Base-by-base conservation (phyloP, 768 basidiomycete genomes). In the Tricholoma matsutake region DNA sequence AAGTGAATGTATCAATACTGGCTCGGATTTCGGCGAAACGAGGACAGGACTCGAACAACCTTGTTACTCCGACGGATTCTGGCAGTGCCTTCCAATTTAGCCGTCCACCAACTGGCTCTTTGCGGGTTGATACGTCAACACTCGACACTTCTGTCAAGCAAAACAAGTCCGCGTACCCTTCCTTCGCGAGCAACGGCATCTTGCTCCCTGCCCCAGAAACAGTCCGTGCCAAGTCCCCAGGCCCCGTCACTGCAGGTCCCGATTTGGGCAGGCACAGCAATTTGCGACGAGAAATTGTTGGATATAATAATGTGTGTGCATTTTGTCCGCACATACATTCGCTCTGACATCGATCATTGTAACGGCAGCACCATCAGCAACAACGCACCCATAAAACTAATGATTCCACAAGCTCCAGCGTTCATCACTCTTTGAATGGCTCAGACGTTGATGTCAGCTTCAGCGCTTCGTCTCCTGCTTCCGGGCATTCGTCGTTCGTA, bases 81-180 rank as follows among this genome's bases (percentile, higher is more conserved):
- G 70, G 76, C 57, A 83, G 78, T 28, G 73, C 79, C 28, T 80
- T 84, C 73, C 83, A 85, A 70, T 79, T 82, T 75, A 74, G 80
- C 61, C 78, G 88, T 54, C 88, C 89, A 22, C 88, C 86, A 0
- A 86, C 84, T 4, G 88, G 88, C 35, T 82, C 86, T 41, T 75
- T 93, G 68, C 80, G 89, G 34, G 88, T 93, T 56, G 89, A 92
- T 69, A 93, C 91, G 0, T 80, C 86, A 35, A 78, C 84, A 31
- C 75, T 90, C 52, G 84, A 84, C 62, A 79, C 81, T 9, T 73
- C 83, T 32, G 68, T 82, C 61, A 86, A 82, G 69, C 91, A 92
- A 77, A 93, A 93, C 76, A 94, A 94, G 73, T 92, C 91, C 8
- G 91, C 91, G 0, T 93, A 89, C 67, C 91, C 92, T 4, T 80